Evolutionary conservation across 768 basidiomycete genomes (phyloP).

Genomic region (Pulveroboletus sp.): DNA sequence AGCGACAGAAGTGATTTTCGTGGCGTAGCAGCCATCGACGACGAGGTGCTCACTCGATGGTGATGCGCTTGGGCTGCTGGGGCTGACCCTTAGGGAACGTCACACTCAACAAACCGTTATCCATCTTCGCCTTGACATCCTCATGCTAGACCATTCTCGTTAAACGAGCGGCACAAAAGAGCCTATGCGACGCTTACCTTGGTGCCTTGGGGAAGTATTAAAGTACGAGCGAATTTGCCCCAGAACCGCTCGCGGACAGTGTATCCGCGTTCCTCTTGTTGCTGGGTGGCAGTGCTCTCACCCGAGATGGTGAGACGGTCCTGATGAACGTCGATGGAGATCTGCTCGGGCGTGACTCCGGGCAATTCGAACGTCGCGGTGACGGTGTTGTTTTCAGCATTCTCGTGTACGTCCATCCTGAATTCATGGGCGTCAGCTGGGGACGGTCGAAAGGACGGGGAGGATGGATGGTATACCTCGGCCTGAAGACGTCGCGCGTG

Average conservation of each 20-base stretch:
- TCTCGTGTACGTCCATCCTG: slow-evolving; percentile 56
- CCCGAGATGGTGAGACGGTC: slow-evolving; percentile 49
- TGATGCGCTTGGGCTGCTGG: slow-evolving; percentile 43
- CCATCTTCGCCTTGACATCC: slow-evolving; percentile 42
- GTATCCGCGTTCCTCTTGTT: slow-evolving; percentile 35
- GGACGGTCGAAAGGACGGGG: not conserved
- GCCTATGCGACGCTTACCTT: slow-evolving; percentile 33
- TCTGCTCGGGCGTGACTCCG: slow-evolving; percentile 46
- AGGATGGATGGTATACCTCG: slow-evolving; percentile 25
- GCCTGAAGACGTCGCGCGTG: slow-evolving; percentile 23
- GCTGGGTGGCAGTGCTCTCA: slow-evolving; percentile 33
- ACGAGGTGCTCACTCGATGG: slow-evolving; percentile 17
- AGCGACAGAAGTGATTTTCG: not conserved
- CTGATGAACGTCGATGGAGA: slow-evolving; percentile 48
- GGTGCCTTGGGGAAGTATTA: slow-evolving; percentile 45
- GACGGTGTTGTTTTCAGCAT: slow-evolving; percentile 41
- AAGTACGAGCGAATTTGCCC: slow-evolving; percentile 45
- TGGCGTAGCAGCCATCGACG: not conserved
- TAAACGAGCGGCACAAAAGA: not conserved
- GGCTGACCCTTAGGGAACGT: slow-evolving; percentile 47
- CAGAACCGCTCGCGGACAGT: slow-evolving; percentile 41
- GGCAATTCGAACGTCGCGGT: slow-evolving; percentile 58
- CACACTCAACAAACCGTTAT: slow-evolving; percentile 47
- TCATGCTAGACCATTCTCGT: slow-evolving; percentile 17
- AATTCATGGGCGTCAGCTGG: not conserved